Conservation (phyloP, 805 yeast genomes). For the Pichia nanzhaoensis region DNA sequence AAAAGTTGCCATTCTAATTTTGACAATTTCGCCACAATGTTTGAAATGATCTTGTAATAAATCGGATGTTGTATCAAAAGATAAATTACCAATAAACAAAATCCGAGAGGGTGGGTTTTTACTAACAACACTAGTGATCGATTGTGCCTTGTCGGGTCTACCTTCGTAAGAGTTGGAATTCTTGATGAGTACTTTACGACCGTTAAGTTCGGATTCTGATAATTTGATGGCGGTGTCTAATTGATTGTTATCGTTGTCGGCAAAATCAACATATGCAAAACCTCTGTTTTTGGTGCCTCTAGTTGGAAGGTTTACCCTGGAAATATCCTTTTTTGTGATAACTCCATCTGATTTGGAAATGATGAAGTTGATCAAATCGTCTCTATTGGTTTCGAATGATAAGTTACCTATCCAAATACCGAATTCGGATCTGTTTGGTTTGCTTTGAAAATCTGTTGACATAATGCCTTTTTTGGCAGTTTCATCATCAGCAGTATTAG, state of each 20-base stretch:
- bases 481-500: slow-evolving; percentile 19
- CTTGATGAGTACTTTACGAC: slow-evolving; percentile 81
- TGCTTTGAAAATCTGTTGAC: neutral
- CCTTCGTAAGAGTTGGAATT: slow-evolving; percentile 78
- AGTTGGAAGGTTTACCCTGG: slow-evolving; percentile 76
- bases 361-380: slow-evolving; percentile 62
- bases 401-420: slow-evolving; percentile 96
- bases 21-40: slow-evolving; percentile 82
- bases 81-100: slow-evolving; percentile 85
- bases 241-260: slow-evolving; percentile 41
- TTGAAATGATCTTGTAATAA: slow-evolving; percentile 73
- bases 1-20: slow-evolving; percentile 95
- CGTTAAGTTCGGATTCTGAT: slow-evolving; percentile 69
- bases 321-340: slow-evolving; percentile 52
- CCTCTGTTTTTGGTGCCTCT: slow-evolving; percentile 68
- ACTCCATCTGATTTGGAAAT: slow-evolving; percentile 43
- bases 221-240: slow-evolving; percentile 57
- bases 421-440: slow-evolving; percentile 39
- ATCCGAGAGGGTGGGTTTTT: slow-evolving; percentile 87
- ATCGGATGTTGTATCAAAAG: slow-evolving; percentile 86
- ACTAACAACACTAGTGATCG: slow-evolving; percentile 28
- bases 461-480: slow-evolving; percentile 22
- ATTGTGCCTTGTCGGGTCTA: slow-evolving; percentile 50
- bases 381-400: slow-evolving; percentile 74
- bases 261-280: slow-evolving; percentile 84